phyloP scores from a whole-genome alignment of 225 moss, liverwort and hornwort species.

The Rhytidiadelphus loreus region DNA sequence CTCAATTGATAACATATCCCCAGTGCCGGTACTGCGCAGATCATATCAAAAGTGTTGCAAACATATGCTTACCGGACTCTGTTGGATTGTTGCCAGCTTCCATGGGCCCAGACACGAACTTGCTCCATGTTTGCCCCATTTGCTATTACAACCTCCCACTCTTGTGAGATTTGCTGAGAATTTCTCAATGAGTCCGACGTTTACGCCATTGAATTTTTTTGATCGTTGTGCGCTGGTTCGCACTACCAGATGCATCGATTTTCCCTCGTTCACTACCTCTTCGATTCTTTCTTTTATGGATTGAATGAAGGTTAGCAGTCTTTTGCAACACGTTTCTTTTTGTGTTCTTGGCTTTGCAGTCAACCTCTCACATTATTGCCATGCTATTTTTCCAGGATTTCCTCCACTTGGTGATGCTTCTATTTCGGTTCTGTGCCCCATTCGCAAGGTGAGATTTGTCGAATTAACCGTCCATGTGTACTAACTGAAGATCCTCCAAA shows the following conservation, averaged over 20 bases:
- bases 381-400: not conserved
- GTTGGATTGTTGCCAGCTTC: conserved; percentile 15
- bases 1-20: not conserved
- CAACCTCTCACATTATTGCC: not conserved
- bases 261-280: not conserved
- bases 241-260: conserved; percentile 9
- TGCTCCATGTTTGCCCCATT: conserved; percentile 55
- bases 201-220: not conserved
- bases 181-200: not conserved
- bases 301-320: not conserved
- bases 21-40: not conserved
- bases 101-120: conserved; percentile 12
- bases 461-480: not conserved
- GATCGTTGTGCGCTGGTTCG: not conserved
- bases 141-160: not conserved
- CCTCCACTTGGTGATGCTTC: not conserved
- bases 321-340: not conserved
- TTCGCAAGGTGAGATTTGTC: not conserved
- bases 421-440: not conserved
- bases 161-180: not conserved
- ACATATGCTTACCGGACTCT: not conserved
- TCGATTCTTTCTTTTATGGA: not conserved
- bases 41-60: not conserved
- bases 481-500: not conserved
- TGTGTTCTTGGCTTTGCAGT: not conserved